Conservation (phyloP, 768 basidiomycete species). For the Rhodotorula kratochvilovae region DNA sequence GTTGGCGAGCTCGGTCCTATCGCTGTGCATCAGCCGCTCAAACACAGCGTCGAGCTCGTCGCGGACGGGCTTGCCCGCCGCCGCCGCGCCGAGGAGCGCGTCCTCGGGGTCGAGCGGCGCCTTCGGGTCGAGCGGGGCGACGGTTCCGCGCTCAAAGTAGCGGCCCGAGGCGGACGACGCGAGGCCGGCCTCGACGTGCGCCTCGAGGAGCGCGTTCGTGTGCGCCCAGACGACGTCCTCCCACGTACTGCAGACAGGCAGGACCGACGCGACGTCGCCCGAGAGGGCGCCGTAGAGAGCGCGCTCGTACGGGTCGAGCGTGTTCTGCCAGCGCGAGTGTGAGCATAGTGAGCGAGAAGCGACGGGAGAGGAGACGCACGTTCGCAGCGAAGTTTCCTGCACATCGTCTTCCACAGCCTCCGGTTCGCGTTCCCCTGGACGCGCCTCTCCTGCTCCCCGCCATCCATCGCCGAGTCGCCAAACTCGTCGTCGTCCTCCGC, state of each 20-base stretch:
- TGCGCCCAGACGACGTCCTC: conserved; percentile 95
- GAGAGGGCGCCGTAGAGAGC: conserved; percentile 78
- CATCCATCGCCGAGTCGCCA: conserved; percentile 54
- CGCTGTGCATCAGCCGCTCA: conserved; percentile 43
- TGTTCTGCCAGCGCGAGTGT: conserved; percentile 49
- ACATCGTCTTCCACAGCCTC: conserved; percentile 81
- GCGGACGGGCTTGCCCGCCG: conserved; percentile 8
- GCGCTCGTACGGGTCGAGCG: conserved; percentile 68
- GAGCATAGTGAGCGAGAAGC: not conserved
- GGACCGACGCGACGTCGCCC: conserved; percentile 61
- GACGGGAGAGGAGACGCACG: conserved; percentile 51
- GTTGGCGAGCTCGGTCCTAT: conserved; percentile 39
- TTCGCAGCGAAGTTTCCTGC: conserved; percentile 72
- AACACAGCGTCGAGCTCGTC: conserved; percentile 48
- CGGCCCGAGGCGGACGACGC: conserved; percentile 11
- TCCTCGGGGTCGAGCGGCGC: conserved; percentile 30
- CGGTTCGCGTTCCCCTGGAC: conserved; percentile 67
- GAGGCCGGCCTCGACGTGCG: conserved; percentile 69
- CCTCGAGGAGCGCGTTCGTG: conserved; percentile 72
- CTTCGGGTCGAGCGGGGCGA: conserved; percentile 11
- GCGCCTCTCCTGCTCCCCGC: conserved; percentile 48
- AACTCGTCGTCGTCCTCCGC: conserved; percentile 42
- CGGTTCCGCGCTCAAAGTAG: conserved; percentile 20
- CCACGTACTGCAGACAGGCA: conserved; percentile 78
- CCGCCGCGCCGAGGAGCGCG: conserved; percentile 12